Evolutionary conservation across 257 asterid species (phyloP).

Genomic region (Orobanche coerulescens): DNA sequence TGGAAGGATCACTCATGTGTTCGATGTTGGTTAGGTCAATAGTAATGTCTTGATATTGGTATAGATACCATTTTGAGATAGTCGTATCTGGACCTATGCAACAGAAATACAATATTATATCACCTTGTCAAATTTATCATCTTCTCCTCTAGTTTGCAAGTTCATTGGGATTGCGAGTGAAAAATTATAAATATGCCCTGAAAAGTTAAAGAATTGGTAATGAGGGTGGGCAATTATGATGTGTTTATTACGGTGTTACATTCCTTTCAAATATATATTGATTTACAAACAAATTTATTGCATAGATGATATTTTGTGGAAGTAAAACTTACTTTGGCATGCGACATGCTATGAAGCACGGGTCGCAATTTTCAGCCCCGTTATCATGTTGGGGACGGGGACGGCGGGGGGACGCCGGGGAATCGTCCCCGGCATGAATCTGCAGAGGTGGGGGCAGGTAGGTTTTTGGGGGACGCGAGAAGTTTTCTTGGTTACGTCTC

Average conservation of each 20-base stretch:
- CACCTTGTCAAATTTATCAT: background rate
- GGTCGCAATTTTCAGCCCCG: too few relatives aligned
- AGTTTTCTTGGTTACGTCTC: too few relatives aligned
- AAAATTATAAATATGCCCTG: background rate
- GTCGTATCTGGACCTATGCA: background rate
- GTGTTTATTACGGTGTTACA: background rate
- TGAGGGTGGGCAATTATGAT: background rate
- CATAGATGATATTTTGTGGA: background rate
- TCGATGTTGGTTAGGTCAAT: conserved; percentile 8
- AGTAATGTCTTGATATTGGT: conserved; percentile 5
- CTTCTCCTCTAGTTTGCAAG: conserved; percentile 1
- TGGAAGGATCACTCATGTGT: conserved; percentile 15
- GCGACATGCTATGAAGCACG: too few relatives aligned
- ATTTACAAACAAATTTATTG: background rate
- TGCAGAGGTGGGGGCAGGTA: too few relatives aligned
- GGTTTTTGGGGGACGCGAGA: too few relatives aligned
- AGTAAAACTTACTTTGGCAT: background rate
- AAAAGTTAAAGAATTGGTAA: conserved; percentile 7
- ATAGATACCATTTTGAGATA: background rate
- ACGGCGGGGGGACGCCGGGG: too few relatives aligned
- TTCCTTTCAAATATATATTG: background rate
- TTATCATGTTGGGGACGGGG: too few relatives aligned
- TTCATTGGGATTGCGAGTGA: background rate
- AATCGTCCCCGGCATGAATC: too few relatives aligned
- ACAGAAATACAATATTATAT: background rate